Evolutionary conservation across 495 filamentous ascomycete genomes (phyloP).

Genomic region (Aspergillus cavernicola): DNA sequence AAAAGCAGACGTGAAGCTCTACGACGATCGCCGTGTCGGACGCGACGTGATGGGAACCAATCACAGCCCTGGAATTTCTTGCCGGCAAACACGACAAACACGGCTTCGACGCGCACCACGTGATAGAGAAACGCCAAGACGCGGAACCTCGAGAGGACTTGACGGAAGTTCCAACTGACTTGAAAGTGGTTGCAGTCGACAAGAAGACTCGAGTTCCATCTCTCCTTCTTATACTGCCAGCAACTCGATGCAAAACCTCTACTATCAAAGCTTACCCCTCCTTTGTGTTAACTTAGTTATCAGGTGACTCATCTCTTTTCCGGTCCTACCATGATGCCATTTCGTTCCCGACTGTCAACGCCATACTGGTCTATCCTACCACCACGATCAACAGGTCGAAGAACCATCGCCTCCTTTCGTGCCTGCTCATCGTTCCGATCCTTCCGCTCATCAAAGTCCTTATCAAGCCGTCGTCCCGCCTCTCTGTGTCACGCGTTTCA

Average conservation of each 20-base stretch:
- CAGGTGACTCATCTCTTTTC: slow-evolving; percentile 5
- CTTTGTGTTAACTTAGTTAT: background rate
- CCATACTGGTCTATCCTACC: background rate
- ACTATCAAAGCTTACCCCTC: slow-evolving; percentile 2
- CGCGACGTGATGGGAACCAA: slow-evolving; percentile 48
- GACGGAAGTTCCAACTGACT: slow-evolving; percentile 8
- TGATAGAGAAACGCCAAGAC: slow-evolving; percentile 17
- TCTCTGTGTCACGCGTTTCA: too few relatives aligned
- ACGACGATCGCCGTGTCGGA: slow-evolving; percentile 38
- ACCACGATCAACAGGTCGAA: background rate
- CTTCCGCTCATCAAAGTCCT: background rate
- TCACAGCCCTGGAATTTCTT: slow-evolving; percentile 25
- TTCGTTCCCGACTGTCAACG: background rate
- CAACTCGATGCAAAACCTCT: slow-evolving; percentile 1
- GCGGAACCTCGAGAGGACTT: slow-evolving; percentile 29
- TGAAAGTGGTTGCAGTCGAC: background rate
- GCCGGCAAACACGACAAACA: slow-evolving; percentile 21
- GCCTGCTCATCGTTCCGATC: background rate
- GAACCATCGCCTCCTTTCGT: background rate
- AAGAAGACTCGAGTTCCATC: slow-evolving; percentile 4
- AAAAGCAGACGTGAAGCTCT: slow-evolving; percentile 29
- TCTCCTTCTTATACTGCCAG: slow-evolving; percentile 4
- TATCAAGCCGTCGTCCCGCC: background rate
- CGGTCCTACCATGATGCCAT: background rate
- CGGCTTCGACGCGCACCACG: slow-evolving; percentile 22